Evolutionary conservation across 2,329 filamentous ascomycete genomes (phyloP).

Genomic region (Delphinella strobiligena): DNA sequence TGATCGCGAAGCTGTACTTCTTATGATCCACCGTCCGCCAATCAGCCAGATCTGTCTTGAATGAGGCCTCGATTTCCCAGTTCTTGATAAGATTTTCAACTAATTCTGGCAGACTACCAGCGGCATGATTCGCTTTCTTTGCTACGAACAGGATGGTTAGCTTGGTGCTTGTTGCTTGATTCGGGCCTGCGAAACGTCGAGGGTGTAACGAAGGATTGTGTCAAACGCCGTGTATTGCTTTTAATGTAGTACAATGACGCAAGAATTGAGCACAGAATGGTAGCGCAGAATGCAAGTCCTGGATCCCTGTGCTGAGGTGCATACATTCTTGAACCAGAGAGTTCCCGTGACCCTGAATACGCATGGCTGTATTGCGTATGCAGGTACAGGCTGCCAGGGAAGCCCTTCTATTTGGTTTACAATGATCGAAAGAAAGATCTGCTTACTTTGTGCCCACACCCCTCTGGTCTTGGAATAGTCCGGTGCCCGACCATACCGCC

Average conservation of each 20-base stretch:
- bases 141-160: constrained; percentile 28
- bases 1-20: constrained; percentile 52
- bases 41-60: constrained; percentile 48
- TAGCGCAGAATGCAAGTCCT: neutral
- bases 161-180: no score
- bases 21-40: constrained; percentile 53
- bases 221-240: no score
- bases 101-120: constrained; percentile 45
- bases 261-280: neutral
- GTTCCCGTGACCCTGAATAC: no score
- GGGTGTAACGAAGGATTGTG: no score
- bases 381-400: neutral
- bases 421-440: neutral
- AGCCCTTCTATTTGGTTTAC: neutral
- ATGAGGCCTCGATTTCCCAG: constrained; percentile 60
- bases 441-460: constrained; percentile 46
- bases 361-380: neutral
- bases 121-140: constrained; percentile 43
- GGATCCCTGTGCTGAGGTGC: no score
- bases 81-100: constrained; percentile 63
- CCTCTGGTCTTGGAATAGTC: constrained; percentile 54
- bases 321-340: no score
- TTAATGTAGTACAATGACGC: neutral
- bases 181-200: no score
- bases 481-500: constrained; percentile 49